These are phyloP conservation scores for Quercus cerris DNA, from an alignment of 306 rosid species.

Conservation along the genomic window DNA sequence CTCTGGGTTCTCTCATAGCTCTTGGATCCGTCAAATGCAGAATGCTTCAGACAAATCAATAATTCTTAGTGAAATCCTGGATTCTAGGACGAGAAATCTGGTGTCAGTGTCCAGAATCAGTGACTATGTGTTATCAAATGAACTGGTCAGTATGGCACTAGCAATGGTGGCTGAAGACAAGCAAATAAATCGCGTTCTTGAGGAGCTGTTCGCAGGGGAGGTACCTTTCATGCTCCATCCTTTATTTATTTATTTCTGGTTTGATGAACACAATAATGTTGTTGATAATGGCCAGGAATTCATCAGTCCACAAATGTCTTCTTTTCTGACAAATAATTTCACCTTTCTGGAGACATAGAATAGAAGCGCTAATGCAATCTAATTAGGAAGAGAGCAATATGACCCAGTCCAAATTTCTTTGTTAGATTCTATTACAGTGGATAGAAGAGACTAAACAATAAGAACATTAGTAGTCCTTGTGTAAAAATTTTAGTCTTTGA, in stretches of 20 bases:
- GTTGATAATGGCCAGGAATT: not conserved
- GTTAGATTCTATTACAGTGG: not conserved
- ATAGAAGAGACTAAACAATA: not conserved
- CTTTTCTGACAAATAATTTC: not conserved
- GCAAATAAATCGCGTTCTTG: conserved; percentile 96
- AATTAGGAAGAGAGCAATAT: not conserved
- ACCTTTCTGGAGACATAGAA: not conserved
- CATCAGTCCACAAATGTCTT: not conserved
- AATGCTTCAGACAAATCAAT: conserved; percentile 93
- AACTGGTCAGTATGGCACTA: conserved; percentile 94
- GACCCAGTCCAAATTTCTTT: not conserved
- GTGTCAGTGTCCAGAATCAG: conserved; percentile 98
- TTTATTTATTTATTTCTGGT: not conserved
- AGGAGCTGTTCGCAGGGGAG: conserved; percentile 95
- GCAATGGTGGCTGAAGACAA: conserved; percentile 99
- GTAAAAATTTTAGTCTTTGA: not conserved
- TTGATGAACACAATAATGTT: not conserved
- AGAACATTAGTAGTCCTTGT: no score
- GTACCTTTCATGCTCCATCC: conserved; percentile 29
- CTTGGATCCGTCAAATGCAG: conserved; percentile 98
- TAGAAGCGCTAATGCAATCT: not conserved
- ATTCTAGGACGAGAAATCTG: conserved; percentile 94
- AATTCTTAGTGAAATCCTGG: conserved; percentile 94
- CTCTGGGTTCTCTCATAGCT: conserved; percentile 87
- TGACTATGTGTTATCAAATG: conserved; percentile 93